Evolutionary conservation across 768 basidiomycete species (phyloP).

Genomic region (Lentinula guzmanii): DNA sequence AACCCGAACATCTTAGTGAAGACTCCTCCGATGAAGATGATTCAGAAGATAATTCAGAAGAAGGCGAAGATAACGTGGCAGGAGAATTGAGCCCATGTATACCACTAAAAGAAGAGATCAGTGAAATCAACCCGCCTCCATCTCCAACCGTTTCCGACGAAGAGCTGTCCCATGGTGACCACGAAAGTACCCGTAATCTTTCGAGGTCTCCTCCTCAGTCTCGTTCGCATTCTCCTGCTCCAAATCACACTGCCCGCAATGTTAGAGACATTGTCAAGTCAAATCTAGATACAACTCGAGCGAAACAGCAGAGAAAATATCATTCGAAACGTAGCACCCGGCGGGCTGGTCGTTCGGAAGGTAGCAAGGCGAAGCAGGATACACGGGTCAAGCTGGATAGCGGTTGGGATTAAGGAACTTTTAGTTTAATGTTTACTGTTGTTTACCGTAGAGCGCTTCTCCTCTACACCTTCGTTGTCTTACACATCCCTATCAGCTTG

Average conservation of each 20-base stretch:
- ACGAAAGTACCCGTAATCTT: constrained; percentile 17
- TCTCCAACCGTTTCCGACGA: not conserved
- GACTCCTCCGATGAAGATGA: not conserved
- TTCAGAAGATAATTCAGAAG: constrained; percentile 6
- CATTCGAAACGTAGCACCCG: constrained; percentile 69
- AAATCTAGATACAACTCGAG: constrained; percentile 53
- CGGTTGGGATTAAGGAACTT: constrained; percentile 48
- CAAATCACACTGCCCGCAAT: constrained; percentile 30
- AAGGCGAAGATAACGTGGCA: constrained; percentile 23
- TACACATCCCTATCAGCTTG: not conserved
- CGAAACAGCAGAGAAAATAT: constrained; percentile 65
- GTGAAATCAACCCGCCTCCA: not conserved
- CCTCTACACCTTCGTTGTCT: not conserved
- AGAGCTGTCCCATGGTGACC: not conserved
- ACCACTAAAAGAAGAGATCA: constrained; percentile 20
- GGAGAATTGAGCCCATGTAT: constrained; percentile 25
- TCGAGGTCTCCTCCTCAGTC: constrained; percentile 52
- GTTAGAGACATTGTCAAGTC: constrained; percentile 57
- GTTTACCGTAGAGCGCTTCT: not conserved
- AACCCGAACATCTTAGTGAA: constrained; percentile 18
- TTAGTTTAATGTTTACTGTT: not conserved
- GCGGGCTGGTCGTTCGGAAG: constrained; percentile 62
- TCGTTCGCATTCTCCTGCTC: constrained; percentile 36
- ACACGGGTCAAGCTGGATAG: constrained; percentile 55
- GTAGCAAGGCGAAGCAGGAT: constrained; percentile 85